These are phyloP conservation scores for Cephalotrichum gorgonifer DNA, from an alignment of 2,329 filamentous ascomycete species.

Conservation along the genomic window DNA sequence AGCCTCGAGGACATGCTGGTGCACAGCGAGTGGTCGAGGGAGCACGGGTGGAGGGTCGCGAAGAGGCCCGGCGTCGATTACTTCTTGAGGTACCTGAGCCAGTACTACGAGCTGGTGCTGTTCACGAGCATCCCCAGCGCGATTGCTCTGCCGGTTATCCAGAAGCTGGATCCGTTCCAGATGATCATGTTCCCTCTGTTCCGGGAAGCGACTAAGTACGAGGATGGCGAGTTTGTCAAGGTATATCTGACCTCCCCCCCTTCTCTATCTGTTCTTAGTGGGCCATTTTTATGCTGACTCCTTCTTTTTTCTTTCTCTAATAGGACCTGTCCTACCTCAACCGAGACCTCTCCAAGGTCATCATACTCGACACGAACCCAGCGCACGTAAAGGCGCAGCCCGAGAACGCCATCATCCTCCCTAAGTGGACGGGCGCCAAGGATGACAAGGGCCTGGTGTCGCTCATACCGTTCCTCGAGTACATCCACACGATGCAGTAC, in stretches of 20 bases:
- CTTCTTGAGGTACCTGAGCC: constrained; percentile 90
- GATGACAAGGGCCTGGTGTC: constrained; percentile 79
- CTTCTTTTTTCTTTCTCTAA: too few species aligned
- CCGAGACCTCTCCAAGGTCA: constrained; percentile 87
- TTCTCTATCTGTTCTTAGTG: too few species aligned
- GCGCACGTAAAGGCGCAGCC: constrained; percentile 79
- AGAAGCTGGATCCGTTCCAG: constrained; percentile 89
- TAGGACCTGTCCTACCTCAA: constrained; percentile 97
- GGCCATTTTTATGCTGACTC: too few species aligned
- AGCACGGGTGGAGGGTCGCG: constrained; percentile 90
- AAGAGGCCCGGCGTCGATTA: constrained; percentile 95
- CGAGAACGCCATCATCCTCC: constrained; percentile 88
- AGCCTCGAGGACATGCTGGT: constrained; percentile 90
- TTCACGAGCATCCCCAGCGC: constrained; percentile 83
- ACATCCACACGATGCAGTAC: constrained; percentile 88
- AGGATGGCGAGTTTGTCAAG: constrained; percentile 95
- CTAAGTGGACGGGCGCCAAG: constrained; percentile 78
- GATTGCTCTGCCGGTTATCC: constrained; percentile 76
- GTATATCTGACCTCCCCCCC: constrained; percentile 31
- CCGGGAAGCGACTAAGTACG: constrained; percentile 93
- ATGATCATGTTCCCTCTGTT: constrained; percentile 94
- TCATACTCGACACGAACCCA: constrained; percentile 82
- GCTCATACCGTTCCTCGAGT: constrained; percentile 94
- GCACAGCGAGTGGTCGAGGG: constrained; percentile 87
- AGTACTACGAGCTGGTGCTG: constrained; percentile 95